Percentiles rank a stretch among this genome's conserved stretches.
Conservation (phyloP, 164 flowering plant genomes). For the Platanus orientalis region DNA sequence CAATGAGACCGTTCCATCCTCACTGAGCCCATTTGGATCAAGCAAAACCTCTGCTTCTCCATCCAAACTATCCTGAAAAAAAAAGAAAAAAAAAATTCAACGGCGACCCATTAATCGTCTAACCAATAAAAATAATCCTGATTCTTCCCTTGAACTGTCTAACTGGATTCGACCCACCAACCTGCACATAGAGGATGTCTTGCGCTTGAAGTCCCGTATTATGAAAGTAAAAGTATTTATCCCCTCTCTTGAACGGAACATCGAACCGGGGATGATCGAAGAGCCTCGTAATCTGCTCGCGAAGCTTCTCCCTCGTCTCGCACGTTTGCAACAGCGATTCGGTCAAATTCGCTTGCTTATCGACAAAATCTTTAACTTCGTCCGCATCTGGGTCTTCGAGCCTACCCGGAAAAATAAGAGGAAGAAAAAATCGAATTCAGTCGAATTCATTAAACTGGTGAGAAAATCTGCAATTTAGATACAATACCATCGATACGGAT, state of each 20-base stretch:
- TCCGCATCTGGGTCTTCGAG: slow-evolving; percentile 93
- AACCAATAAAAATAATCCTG: background rate
- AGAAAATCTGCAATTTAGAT: background rate
- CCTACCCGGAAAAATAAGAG: slow-evolving; percentile 34
- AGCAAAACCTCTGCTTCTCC: slow-evolving; percentile 78
- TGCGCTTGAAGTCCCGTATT: slow-evolving; percentile 97
- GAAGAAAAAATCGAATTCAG: slow-evolving; percentile 1
- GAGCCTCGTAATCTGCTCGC: slow-evolving; percentile 51
- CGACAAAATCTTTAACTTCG: slow-evolving; percentile 88
- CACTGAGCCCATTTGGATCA: slow-evolving; percentile 90
- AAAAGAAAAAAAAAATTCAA: background rate
- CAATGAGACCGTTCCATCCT: slow-evolving; percentile 92
- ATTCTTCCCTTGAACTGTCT: background rate
- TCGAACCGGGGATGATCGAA: slow-evolving; percentile 78
- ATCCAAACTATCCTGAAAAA: slow-evolving; percentile 72
- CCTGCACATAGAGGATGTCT: slow-evolving; percentile 91
- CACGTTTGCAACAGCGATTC: slow-evolving; percentile 59
- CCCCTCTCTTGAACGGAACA: slow-evolving; percentile 63
- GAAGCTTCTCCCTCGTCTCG: slow-evolving; percentile 69
- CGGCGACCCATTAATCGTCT: background rate
- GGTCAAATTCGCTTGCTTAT: slow-evolving; percentile 66
- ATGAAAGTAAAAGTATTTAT: slow-evolving; percentile 87
- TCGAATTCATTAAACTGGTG: background rate
- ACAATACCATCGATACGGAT: slow-evolving; percentile 83
- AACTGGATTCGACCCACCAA: slow-evolving; percentile 12